A percentile compares a stretch with the other conserved stretches of the same genome.
Conservation (phyloP, 352 stramenopile genomes). For the Ophiocytium majus region DNA sequence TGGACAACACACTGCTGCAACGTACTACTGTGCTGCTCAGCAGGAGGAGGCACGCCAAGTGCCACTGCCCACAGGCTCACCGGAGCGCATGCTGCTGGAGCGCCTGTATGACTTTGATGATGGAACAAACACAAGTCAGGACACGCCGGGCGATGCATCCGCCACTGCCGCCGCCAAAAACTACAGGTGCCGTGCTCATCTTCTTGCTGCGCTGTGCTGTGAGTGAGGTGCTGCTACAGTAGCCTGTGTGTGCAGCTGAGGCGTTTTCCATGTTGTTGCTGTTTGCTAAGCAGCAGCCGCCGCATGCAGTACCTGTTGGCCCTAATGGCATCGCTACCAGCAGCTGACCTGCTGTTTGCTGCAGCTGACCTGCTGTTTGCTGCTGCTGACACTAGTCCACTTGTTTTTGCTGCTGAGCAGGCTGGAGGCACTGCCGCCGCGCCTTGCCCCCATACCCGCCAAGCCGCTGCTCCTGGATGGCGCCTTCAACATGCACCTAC, state of each 20-base stretch:
- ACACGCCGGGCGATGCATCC: not conserved
- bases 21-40: too few relatives aligned
- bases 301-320: constrained; percentile 28
- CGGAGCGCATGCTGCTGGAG: not conserved
- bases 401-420: constrained; percentile 33
- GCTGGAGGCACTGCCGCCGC: constrained; percentile 42
- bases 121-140: not conserved
- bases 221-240: not conserved
- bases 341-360: too few relatives aligned
- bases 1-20: too few relatives aligned
- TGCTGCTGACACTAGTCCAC: not conserved
- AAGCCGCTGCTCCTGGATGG: constrained; percentile 53
- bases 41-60: too few relatives aligned
- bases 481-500: constrained; percentile 44
- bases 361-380: not conserved
- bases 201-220: constrained; percentile 16
- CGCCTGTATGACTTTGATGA: not conserved
- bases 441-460: constrained; percentile 35
- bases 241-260: constrained; percentile 10
- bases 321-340: too few relatives aligned
- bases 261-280: constrained; percentile 31
- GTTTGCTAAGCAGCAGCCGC: constrained; percentile 32
- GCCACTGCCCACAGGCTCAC: too few relatives aligned
- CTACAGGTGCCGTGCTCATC: not conserved
- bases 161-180: not conserved